Base-by-base conservation (phyloP, 1,139 yeast genomes). In the Saccharomycopsis phalli region DNA sequence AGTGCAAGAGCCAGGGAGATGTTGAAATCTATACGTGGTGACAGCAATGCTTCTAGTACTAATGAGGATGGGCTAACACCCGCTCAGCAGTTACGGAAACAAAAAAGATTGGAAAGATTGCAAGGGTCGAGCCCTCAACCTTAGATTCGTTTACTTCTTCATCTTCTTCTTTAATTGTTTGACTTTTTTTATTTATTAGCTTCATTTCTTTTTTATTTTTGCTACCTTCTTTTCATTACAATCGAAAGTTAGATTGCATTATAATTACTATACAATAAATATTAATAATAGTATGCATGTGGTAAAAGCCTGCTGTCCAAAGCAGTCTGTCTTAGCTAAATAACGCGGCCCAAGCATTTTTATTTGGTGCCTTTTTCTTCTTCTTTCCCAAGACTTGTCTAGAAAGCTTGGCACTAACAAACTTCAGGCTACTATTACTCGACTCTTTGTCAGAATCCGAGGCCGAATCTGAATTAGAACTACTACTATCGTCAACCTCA, bases 1-100 rank as follows among this genome's bases (percentile, higher is more conserved):
- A 78, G 77, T 2, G 66, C 68, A 3, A 63, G 86, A 43, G 86
- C 86, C 0, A 62, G 81, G 50, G 69, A 65, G 48, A 63, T 78
- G 46, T 63, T 78, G 23, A 71, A 69, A 48, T 81, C 76, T 49
- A 62, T 78, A 28, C 61, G 83, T 47, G 69, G 73, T 19, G 59
- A 50, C 23, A 23, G 57, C 6, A 29, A 42, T n/a, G 30, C 46
- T 4, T 22, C 40, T n/a, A 37, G 41, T 2, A 26, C 36, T 4
- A 37, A 29, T 14, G 50, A 47, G n/a, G 47, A 47, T 20, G 53
- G 53, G 4, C 28, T 47, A 4, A 45, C 53, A 27, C 48, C 53
- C 19, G 59, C 56, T 10, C 57, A 55, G 35, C 45, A 47, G 37
- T 33, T 55, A 37, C 48, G 59, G 46, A 51, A 51, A 22, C 57